These are phyloP conservation scores for Xylariaceae sp. DNA, from an alignment of 2,329 filamentous ascomycete species.

Conservation along the genomic window DNA sequence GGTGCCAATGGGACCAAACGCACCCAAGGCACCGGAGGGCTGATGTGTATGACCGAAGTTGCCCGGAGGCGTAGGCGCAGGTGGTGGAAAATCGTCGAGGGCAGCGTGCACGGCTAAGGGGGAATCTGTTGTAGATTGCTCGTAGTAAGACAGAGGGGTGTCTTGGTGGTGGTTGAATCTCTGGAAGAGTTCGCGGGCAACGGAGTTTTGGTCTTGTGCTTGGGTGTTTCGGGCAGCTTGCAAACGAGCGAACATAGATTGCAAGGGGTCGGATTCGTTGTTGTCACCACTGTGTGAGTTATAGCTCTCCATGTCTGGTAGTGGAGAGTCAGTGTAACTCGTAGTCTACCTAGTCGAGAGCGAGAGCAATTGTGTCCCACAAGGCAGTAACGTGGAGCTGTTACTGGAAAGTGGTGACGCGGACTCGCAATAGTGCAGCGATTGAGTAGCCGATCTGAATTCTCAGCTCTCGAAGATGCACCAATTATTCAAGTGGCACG, in stretches of 20 bases:
- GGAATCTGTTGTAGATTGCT: conserved; percentile 22
- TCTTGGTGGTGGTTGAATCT: conserved; percentile 27
- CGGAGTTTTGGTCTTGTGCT: conserved; percentile 16
- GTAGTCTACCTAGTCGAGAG: too few relatives aligned
- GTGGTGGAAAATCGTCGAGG: conserved; percentile 33
- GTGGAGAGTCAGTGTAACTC: conserved; percentile 4
- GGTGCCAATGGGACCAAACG: conserved; percentile 49
- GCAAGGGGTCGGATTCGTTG: conserved; percentile 31
- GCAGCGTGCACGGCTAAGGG: conserved; percentile 23
- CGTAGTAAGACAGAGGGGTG: conserved; percentile 26
- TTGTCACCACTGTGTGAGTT: conserved; percentile 25
- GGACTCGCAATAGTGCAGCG: too few relatives aligned
- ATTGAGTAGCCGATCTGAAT: too few relatives aligned
- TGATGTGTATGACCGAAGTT: conserved; percentile 36
- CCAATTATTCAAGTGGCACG: too few relatives aligned
- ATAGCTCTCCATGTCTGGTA: conserved; percentile 31
- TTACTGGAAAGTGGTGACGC: conserved; percentile 5
- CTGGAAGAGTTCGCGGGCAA: conserved; percentile 26
- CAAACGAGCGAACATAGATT: conserved; percentile 37
- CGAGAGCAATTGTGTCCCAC: conserved; percentile 10
- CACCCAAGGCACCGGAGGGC: conserved; percentile 30
- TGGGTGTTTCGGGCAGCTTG: conserved; percentile 23
- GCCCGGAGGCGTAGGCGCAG: conserved; percentile 41
- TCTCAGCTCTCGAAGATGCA: too few relatives aligned
- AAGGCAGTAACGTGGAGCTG: conserved; percentile 10